A percentile compares a stretch with the other conserved stretches of the same genome.
phyloP scores from a whole-genome alignment of 2,329 filamentous ascomycete species.

The Sarocladiaceae sp. region DNA sequence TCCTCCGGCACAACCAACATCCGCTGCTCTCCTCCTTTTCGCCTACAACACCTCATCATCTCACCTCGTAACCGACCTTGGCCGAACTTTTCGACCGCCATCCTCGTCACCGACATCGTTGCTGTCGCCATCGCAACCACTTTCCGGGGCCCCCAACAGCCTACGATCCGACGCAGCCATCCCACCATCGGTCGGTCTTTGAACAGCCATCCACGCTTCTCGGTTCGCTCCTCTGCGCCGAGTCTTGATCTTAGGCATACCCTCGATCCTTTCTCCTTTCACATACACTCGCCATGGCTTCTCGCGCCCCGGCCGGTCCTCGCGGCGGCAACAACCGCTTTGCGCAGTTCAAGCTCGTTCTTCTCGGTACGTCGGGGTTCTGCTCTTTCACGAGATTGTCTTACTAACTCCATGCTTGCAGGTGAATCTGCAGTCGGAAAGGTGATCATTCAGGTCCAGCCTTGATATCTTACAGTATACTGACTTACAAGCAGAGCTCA shows the following conservation, averaged over 20 bases:
- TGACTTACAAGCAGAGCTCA: slow-evolving; percentile 62
- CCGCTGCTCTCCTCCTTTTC: neutral
- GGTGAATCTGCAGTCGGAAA: slow-evolving; percentile 99
- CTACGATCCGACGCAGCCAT: too few species aligned
- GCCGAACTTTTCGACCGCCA: too few species aligned
- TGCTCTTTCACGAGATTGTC: neutral
- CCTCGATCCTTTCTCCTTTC: slow-evolving; percentile 15
- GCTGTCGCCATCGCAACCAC: too few species aligned
- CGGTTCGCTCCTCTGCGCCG: neutral
- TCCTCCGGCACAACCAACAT: neutral
- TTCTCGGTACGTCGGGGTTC: slow-evolving; percentile 64
- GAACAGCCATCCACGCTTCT: neutral
- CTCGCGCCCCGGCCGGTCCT: slow-evolving; percentile 61
- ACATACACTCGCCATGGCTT: slow-evolving; percentile 62
- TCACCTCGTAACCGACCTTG: neutral
- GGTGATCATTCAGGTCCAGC: slow-evolving; percentile 42
- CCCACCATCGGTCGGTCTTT: too few species aligned
- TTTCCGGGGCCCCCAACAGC: too few species aligned
- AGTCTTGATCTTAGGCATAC: neutral
- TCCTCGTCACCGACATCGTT: too few species aligned
- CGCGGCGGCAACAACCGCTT: slow-evolving; percentile 74
- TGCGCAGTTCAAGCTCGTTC: slow-evolving; percentile 97
- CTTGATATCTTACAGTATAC: slow-evolving; percentile 12
- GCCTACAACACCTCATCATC: neutral
- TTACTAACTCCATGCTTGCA: slow-evolving; percentile 28